These are phyloP conservation scores for Taxawa tesnikishii DNA, from an alignment of 2,329 filamentous ascomycete genomes.

Conservation along the genomic window DNA sequence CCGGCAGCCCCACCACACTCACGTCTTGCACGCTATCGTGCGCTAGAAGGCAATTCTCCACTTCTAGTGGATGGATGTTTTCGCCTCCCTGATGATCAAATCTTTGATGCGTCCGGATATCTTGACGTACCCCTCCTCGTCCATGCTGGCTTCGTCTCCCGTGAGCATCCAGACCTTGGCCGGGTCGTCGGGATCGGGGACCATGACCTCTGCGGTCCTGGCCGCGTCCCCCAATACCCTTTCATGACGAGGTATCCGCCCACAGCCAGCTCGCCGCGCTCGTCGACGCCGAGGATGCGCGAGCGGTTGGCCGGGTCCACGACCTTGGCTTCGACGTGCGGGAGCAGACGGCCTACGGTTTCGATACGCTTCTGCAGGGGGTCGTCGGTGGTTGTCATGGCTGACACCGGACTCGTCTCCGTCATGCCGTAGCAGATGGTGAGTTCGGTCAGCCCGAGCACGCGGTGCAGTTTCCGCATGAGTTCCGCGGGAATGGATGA, in stretches of 20 bases:
- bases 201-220: constrained; percentile 57
- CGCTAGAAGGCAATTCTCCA: constrained; percentile 76
- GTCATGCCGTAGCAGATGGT: constrained; percentile 98
- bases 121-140: constrained; percentile 66
- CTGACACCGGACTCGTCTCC: constrained; percentile 62
- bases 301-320: constrained; percentile 55
- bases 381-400: constrained; percentile 73
- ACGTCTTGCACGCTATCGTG: constrained; percentile 61
- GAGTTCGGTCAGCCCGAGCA: constrained; percentile 65
- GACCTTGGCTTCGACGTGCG: constrained; percentile 69
- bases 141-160: constrained; percentile 84
- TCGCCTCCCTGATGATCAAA: constrained; percentile 91
- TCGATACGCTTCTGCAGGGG: constrained; percentile 59
- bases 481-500: constrained; percentile 71
- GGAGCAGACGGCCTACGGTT: constrained; percentile 69
- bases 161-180: constrained; percentile 74
- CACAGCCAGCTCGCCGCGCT: constrained; percentile 70
- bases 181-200: constrained; percentile 34
- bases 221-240: constrained; percentile 70
- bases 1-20: constrained; percentile 72
- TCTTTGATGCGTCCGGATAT: constrained; percentile 94
- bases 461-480: constrained; percentile 62
- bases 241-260: constrained; percentile 83
- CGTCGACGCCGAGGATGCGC: constrained; percentile 48
- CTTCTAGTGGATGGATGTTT: constrained; percentile 88